Percentiles rank a stretch among this genome's conserved stretches.
phyloP scores from a whole-genome alignment of 129 eudicot genomes.

The Flaveria trinervia region DNA sequence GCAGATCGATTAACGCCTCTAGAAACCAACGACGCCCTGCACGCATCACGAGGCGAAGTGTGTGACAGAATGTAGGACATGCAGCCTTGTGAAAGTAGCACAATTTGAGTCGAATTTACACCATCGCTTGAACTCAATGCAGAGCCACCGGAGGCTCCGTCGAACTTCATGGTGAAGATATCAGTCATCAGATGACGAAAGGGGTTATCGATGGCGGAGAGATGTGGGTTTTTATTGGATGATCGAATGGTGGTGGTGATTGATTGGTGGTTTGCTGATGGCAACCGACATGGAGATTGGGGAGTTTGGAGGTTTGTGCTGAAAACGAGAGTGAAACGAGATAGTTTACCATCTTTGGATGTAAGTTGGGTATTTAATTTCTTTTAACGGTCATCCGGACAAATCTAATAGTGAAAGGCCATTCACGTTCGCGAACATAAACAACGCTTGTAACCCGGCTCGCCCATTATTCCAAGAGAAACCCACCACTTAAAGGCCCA shows the following conservation, averaged over 20 bases:
- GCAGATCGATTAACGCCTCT: conserved; percentile 44
- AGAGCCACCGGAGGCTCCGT: not conserved
- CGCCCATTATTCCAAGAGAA: no score
- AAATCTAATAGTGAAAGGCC: no score
- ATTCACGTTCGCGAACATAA: no score
- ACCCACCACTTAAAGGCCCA: no score
- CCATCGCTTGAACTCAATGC: not conserved
- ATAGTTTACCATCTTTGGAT: not conserved
- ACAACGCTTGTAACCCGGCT: no score
- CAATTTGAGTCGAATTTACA: not conserved
- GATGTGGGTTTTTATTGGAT: conserved; percentile 31
- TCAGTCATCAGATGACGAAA: not conserved
- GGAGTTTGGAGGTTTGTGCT: conserved; percentile 2
- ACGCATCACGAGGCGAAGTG: conserved; percentile 62
- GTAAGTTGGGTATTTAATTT: not conserved
- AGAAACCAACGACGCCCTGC: conserved; percentile 41
- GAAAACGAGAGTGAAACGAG: not conserved
- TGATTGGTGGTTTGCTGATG: conserved; percentile 24
- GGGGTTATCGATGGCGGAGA: not conserved
- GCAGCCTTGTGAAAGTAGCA: conserved; percentile 51
- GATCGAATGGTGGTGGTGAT: not conserved
- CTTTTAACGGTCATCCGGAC: no score
- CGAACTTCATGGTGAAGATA: conserved; percentile 1
- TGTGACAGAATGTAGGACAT: conserved; percentile 43
- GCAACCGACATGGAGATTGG: conserved; percentile 35